These are phyloP conservation scores for Niebla homalea DNA, from an alignment of 495 filamentous ascomycete genomes.

Conservation along the genomic window DNA sequence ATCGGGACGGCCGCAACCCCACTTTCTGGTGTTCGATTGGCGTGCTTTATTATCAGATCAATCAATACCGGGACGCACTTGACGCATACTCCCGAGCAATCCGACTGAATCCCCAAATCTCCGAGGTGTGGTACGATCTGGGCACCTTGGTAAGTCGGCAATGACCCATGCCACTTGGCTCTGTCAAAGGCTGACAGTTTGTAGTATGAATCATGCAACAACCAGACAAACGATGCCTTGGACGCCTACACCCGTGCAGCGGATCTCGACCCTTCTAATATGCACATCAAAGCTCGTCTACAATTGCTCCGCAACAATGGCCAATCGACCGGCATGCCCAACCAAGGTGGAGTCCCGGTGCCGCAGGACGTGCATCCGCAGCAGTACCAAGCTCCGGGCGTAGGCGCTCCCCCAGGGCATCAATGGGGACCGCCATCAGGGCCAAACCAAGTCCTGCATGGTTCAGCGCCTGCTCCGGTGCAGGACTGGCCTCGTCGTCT, in stretches of 20 bases:
- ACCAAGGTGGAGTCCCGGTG: conserved; percentile 53
- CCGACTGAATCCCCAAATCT: conserved; percentile 95
- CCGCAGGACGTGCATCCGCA: conserved; percentile 81
- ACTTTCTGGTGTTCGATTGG: conserved; percentile 99
- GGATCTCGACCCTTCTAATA: conserved; percentile 83
- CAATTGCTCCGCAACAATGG: conserved; percentile 70
- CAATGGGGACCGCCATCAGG: conserved; percentile 55
- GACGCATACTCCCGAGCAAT: conserved; percentile 98
- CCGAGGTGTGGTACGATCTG: conserved; percentile 98
- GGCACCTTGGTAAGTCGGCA: conserved; percentile 71
- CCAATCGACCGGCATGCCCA: conserved; percentile 53
- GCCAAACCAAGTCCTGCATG: conserved; percentile 48
- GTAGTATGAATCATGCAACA: conserved; percentile 97
- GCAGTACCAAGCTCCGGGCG: conserved; percentile 63
- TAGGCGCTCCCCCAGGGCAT: conserved; percentile 60
- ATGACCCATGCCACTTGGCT: conserved; percentile 4
- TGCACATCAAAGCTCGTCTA: conserved; percentile 90
- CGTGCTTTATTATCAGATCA: conserved; percentile 99
- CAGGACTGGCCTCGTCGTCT: conserved; percentile 65
- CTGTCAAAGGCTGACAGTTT: conserved; percentile 12
- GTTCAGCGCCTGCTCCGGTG: conserved; percentile 46
- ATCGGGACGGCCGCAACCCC: conserved; percentile 93
- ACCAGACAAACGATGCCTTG: conserved; percentile 90
- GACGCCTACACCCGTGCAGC: conserved; percentile 93
- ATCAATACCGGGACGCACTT: conserved; percentile 96